Evolutionary conservation across 2,329 filamentous ascomycete genomes (phyloP).

Genomic region (Neofusicoccum cordaticola): DNA sequence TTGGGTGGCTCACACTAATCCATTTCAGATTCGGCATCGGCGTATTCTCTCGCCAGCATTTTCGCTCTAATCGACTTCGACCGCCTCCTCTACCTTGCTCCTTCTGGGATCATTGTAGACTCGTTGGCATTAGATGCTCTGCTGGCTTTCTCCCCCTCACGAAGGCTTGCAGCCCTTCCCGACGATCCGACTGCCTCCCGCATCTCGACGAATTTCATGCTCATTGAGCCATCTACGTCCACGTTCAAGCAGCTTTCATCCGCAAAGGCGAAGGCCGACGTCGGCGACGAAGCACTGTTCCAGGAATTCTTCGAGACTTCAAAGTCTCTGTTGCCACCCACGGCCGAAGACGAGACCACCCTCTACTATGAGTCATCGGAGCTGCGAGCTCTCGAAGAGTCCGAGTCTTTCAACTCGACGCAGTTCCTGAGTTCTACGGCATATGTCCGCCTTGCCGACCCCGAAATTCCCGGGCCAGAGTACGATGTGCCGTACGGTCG

Average conservation of each 20-base stretch:
- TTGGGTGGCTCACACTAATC: background rate
- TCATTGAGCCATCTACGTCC: slow-evolving; percentile 35
- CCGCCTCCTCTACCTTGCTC: slow-evolving; percentile 44
- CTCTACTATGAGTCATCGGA: slow-evolving; percentile 36
- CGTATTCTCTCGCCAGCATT: slow-evolving; percentile 46
- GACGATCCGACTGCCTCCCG: slow-evolving; percentile 29
- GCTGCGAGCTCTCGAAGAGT: slow-evolving; percentile 23
- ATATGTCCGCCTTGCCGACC: slow-evolving; percentile 48
- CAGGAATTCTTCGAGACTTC: slow-evolving; percentile 30
- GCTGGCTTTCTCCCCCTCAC: slow-evolving; percentile 40
- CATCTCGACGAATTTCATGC: slow-evolving; percentile 37
- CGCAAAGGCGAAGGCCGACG: slow-evolving; percentile 22
- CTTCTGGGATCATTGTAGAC: slow-evolving; percentile 46
- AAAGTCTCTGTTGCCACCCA: slow-evolving; percentile 30
- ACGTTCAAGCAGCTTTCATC: slow-evolving; percentile 31
- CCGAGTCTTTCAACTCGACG: slow-evolving; percentile 43
- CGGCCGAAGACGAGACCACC: slow-evolving; percentile 36
- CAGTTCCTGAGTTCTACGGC: slow-evolving; percentile 42
- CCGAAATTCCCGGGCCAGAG: slow-evolving; percentile 50
- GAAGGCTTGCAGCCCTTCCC: slow-evolving; percentile 35
- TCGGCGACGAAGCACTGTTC: slow-evolving; percentile 33
- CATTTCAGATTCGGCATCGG: slow-evolving; percentile 22
- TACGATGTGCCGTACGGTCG: slow-evolving; percentile 47
- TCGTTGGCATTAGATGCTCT: slow-evolving; percentile 45
- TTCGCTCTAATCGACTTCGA: slow-evolving; percentile 46